Conservation (phyloP, 176 grass and related monocot genomes). For the sorghum (Sorghum bicolor) region DNA sequence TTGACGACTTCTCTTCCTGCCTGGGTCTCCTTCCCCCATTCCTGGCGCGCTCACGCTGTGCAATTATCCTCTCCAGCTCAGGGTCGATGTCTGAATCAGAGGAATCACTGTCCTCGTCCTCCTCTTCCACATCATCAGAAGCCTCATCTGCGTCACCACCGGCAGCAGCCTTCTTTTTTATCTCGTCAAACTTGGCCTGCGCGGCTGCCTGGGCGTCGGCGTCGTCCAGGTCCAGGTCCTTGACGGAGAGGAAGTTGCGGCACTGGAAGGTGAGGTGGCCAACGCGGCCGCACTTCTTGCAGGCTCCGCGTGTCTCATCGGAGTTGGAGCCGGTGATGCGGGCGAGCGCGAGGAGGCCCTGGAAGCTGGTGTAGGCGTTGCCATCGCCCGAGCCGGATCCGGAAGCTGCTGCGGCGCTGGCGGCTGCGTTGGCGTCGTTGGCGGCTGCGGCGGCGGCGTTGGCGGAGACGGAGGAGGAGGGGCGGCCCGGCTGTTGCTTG, state of each 20-base stretch:
- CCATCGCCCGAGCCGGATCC: constrained; percentile 16
- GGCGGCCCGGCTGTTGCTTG: constrained; percentile 22
- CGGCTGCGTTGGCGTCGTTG: neutral
- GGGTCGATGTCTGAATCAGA: constrained; percentile 65
- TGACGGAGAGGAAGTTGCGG: constrained; percentile 80
- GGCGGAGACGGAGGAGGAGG: constrained; percentile 43
- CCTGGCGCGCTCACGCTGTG: constrained; percentile 56
- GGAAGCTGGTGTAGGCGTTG: constrained; percentile 89
- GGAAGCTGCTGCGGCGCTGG: neutral
- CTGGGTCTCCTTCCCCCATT: constrained; percentile 26
- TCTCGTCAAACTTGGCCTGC: constrained; percentile 43
- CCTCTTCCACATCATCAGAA: constrained; percentile 41
- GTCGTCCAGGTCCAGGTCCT: constrained; percentile 42
- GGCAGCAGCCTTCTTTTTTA: constrained; percentile 47
- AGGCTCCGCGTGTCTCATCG: constrained; percentile 67
- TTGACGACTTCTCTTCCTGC: constrained; percentile 18
- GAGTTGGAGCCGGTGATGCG: constrained; percentile 61
- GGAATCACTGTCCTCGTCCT: constrained; percentile 45
- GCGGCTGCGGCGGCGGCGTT: constrained; percentile 10
- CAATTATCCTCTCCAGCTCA: constrained; percentile 76
- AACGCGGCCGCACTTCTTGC: constrained; percentile 80
- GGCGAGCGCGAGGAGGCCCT: constrained; percentile 82
- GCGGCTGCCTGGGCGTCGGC: constrained; percentile 27
- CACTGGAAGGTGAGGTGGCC: constrained; percentile 99
- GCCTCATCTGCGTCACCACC: constrained; percentile 13